Conservation (phyloP, 2,329 filamentous ascomycete genomes). For the Aureobasidium sp. region DNA sequence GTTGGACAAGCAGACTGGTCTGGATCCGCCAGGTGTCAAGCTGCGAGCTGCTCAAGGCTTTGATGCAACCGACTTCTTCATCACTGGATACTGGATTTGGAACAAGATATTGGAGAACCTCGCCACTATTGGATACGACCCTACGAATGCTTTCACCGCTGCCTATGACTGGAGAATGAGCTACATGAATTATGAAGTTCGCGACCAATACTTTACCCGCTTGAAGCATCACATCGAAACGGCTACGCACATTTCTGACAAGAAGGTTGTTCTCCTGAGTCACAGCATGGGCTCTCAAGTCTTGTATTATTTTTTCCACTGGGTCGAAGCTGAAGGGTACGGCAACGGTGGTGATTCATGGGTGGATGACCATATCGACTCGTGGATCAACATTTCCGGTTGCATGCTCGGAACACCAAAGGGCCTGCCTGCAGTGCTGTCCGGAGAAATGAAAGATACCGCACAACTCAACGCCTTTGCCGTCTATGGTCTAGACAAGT, state of each 20-base stretch:
- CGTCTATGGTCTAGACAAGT: conserved; percentile 94
- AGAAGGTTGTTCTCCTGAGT: conserved; percentile 79
- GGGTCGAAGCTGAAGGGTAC: conserved; percentile 70
- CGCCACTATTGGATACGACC: conserved; percentile 92
- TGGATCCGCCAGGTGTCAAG: conserved; percentile 87
- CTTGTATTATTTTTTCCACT: conserved; percentile 74
- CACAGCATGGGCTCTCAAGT: conserved; percentile 99
- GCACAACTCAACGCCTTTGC: conserved; percentile 94
- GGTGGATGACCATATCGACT: conserved; percentile 85
- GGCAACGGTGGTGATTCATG: conserved; percentile 77
- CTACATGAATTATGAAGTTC: conserved; percentile 79
- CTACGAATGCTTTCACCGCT: conserved; percentile 63
- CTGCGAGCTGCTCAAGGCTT: conserved; percentile 91
- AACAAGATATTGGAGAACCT: conserved; percentile 97
- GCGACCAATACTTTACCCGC: conserved; percentile 90
- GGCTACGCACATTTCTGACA: conserved; percentile 62
- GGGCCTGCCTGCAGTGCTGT: conserved; percentile 80
- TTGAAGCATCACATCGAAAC: conserved; percentile 88
- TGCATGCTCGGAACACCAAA: conserved; percentile 97
- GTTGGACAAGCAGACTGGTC: conserved; percentile 83
- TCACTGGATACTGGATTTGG: conserved; percentile 93
- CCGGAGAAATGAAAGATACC: conserved; percentile 97
- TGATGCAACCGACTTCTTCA: conserved; percentile 94
- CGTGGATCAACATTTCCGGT: conserved; percentile 97
- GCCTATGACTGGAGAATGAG: conserved; percentile 89